Evolutionary conservation across 352 stramenopile genomes (phyloP), one percentile per base, ranked within the genome.

Genomic region (Globisporangium middletonii): DNA sequence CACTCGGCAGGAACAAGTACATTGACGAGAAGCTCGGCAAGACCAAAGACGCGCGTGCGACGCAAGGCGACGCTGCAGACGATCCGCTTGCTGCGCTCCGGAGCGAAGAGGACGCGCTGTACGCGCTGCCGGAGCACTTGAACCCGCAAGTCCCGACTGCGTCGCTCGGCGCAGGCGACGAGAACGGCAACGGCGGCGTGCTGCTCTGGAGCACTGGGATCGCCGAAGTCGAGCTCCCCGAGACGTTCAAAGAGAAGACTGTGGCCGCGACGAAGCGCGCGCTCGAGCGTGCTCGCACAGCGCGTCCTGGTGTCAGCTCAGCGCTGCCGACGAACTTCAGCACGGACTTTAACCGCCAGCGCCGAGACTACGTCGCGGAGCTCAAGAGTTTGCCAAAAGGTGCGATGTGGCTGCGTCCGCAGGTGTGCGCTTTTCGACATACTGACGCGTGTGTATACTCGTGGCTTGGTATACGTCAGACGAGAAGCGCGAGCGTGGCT

Each of bases 201-300:
- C 60, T 94, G 16, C 78, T 90, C 60, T 88, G 79, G 55, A 89
- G 78, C 62, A 79, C 82, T 8, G 81, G 83, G 7, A 92, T 94
- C 63, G 79, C 83, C 30, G 83, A 94, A 52, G 79, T 94, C 7
- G 83, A 92, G 51, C 63, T 94, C 41, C 81, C 81, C 7, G 53
- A 65, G 1, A 60, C 68, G 44, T 89, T 77, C 65, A 65, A 70
- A 19, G 74, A 87, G 33, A 71, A 71, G 49, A 89, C 71, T 1
- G 59, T 77, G n/a, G 55, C 60, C 7, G 78, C 78, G 19, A 92
- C 79, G 26, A 65, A 65, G 43, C 64, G 50, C 11, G 83, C 79
- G 23, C 62, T 94, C 9, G 56, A 68, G 23, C 60, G 59, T 4
- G 62, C 78, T 42, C 46, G 23, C 69, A 64, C 56, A 41, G 30